A percentile compares a stretch with the other conserved stretches of the same genome.
Conservation (phyloP, 139 green algal genomes). For the Asterochloris erici region DNA sequence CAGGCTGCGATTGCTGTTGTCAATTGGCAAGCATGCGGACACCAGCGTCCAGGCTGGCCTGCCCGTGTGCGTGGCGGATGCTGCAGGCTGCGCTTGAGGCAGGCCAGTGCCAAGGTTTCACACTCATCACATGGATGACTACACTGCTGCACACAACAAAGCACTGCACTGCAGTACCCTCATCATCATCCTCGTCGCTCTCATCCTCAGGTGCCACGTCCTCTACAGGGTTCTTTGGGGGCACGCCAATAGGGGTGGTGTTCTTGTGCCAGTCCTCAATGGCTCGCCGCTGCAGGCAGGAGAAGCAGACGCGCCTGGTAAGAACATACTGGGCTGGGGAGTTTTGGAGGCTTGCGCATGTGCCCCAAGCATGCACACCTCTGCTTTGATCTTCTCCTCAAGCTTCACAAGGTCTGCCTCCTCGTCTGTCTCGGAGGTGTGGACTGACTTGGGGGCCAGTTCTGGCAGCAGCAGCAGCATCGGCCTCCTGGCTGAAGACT, state of each 20-base stretch:
- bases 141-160: too few relatives aligned
- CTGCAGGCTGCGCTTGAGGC: too few relatives aligned
- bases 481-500: not conserved
- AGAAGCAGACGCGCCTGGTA: too few relatives aligned
- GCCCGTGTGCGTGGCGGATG: too few relatives aligned
- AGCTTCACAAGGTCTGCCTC: conserved; percentile 8
- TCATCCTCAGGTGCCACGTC: conserved; percentile 14
- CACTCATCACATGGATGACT: too few relatives aligned
- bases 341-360: not conserved
- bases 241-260: not conserved
- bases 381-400: conserved; percentile 4
- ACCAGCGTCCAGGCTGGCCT: too few relatives aligned
- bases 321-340: not conserved
- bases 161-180: not conserved
- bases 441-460: not conserved
- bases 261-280: not conserved
- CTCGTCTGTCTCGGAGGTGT: not conserved
- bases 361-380: not conserved
- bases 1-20: too few relatives aligned
- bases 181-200: conserved; percentile 6
- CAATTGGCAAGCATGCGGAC: too few relatives aligned
- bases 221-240: not conserved
- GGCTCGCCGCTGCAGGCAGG: not conserved
- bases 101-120: too few relatives aligned
- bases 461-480: conserved; percentile 11